Base-by-base conservation (phyloP, 2,329 filamentous ascomycete species). In the Bipolaris gigantea region DNA sequence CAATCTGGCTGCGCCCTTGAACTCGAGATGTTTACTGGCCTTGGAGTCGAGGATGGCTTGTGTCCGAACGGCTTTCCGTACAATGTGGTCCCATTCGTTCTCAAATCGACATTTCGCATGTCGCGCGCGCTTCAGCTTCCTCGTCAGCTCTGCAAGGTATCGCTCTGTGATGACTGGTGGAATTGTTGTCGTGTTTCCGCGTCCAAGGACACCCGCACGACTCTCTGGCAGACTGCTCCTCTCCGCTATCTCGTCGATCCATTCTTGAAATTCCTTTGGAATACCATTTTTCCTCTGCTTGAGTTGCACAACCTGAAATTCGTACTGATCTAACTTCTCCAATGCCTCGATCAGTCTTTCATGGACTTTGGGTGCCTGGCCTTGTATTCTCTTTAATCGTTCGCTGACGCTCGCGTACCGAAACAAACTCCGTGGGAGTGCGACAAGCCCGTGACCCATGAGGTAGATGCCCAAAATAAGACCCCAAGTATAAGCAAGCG, bases 401-500 rank as follows among this genome's bases (percentile, higher is more conserved):
- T 85, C 85, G 61, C 87, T 89, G 41, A 92, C 85, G 69, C 87
- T 91, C 30, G 92, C 88, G 69, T 90, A 89, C 55, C 88, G 85
- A 66, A 94, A 88, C 15, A 99, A 79, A 34, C 84, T 85, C 61
- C 93, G 83, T 0, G 94, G 94, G 53, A 99, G 89, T 1, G 92
- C 89, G 30, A 99, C 94, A 23, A 99, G 81, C 7, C 94, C 94
- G 74, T 99, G 94, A 6, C 94, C 94, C 93, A 99, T 97, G 36
- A 99, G 81, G 69, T 96, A 97, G 58, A 99, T 96, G 41, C 92
- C 94, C 48, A 97, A 81, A 4, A 93, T 81, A 64, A 99, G 78
- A 65, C 92, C 92, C 89, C 92, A 97, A 56, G 91, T 90, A 74
- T 99, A 99, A 34, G 93, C 90, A 55, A 97, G 79, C 13, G 94